Evolutionary conservation across 1,284 basidiomycete species (phyloP), one percentile per base, ranked within the genome.

Genomic region (Boletus smithii): DNA sequence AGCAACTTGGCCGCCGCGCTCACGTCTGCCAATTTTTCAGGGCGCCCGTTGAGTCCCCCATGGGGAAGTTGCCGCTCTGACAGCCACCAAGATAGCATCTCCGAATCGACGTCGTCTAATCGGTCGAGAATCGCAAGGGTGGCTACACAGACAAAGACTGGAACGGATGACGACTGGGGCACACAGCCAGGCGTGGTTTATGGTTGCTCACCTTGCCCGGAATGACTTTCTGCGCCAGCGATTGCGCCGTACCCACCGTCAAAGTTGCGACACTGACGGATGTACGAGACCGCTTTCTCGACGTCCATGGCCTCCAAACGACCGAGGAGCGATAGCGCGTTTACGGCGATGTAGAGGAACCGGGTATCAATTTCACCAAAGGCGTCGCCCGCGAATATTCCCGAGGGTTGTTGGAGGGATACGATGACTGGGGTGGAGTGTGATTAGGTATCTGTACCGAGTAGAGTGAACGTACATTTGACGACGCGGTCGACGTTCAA

Each of bases 1-100:
- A 31, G 18, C 0, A 14, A 23, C n/a, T 6, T 32, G 36, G 27
- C n/a, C 1, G 17, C n/a, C n/a, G 14, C 0, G 18, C 84, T 60
- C 57, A 95, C 95, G 63, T 98, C 95, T 71, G 95, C 93, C n/a
- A 98, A 75, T 72, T 99, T 99, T 65, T 99, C 92, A 3, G 95
- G 95, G 17, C 95, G 77, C 0, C 95, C 95, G 58, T 99, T 98
- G 50, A 99, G 73, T 0, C 95, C 97, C 8, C 95, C 95, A 58
- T 84, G 93, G 0, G 93, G 88, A 9, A 97, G 73, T 65, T 99
- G 95, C 8, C 95, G 76, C 62, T 99, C 97, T 9, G 88, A 81
- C 3, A 99, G 72, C 95, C 95, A 99, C 83, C 89, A 94, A 9
- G 77, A 87, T 2, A 97, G 73, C 24, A 81, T 87, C 16, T 88